phyloP scores from a whole-genome alignment of 352 stramenopile genomes.

The Plasmopara halstedii region DNA sequence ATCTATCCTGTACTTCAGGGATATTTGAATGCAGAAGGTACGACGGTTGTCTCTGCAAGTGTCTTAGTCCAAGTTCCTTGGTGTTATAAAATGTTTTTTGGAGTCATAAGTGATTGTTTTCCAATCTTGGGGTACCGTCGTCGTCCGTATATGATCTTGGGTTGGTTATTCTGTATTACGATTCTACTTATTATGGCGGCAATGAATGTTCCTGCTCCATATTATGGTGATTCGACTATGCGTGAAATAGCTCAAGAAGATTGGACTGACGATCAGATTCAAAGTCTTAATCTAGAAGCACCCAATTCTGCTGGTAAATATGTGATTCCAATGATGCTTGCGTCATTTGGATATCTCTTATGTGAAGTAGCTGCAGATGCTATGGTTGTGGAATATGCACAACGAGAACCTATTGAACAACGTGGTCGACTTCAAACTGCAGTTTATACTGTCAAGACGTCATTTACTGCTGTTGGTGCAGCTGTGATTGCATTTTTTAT shows the following conservation, averaged over 20 bases:
- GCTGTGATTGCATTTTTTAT: conserved; percentile 32
- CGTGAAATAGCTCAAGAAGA: conserved; percentile 21
- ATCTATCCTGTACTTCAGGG: conserved; percentile 43
- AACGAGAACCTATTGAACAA: conserved; percentile 35
- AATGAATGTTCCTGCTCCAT: conserved; percentile 21
- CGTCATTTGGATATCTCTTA: conserved; percentile 40
- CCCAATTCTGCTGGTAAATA: conserved; percentile 27
- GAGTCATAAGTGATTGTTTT: conserved; percentile 35
- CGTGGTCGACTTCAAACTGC: conserved; percentile 34
- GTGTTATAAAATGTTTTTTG: conserved; percentile 47
- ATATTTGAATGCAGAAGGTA: conserved; percentile 42
- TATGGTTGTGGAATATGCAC: conserved; percentile 47
- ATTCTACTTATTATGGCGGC: conserved; percentile 28
- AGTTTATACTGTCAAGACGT: conserved; percentile 34
- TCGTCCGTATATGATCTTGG: conserved; percentile 38
- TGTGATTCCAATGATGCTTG: conserved; percentile 47
- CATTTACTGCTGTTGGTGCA: conserved; percentile 29
- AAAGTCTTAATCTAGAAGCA: conserved; percentile 24
- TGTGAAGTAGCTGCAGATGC: conserved; percentile 45
- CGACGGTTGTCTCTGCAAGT: conserved; percentile 30
- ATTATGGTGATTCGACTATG: conserved; percentile 32
- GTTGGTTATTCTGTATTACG: conserved; percentile 28
- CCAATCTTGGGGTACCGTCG: conserved; percentile 35
- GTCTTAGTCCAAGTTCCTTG: conserved; percentile 40
- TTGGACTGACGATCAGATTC: conserved; percentile 23